Base-by-base conservation (phyloP, 148 eudicot genomes). In the Dysphania ambrosioides region DNA sequence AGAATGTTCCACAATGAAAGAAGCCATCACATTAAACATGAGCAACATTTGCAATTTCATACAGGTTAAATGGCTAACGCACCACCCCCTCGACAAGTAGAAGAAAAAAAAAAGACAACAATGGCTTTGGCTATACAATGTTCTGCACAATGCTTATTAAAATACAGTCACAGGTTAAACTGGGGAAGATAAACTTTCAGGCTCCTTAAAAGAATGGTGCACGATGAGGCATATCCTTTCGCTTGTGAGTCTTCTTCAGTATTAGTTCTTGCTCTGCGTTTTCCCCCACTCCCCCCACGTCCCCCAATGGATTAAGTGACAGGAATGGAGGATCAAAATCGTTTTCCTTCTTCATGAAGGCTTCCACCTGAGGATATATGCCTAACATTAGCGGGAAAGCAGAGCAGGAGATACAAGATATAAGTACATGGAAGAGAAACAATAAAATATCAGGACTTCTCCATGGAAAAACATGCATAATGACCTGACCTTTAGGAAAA, bases 191-290 rank as follows among this genome's bases (percentile, higher is more conserved):
- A 57, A 2, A 5, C 56, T n/a, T 55, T 56, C 42, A 68, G 4
- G 12, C 36, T 16, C 29, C 27, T 71, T 31, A 86, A 40, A 8
- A 67, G 10, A 73, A 29, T 51, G 85, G 84, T 11, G 90, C 68
- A 59, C 88, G 83, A 12, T 55, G 82, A 51, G 90, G 90, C 24
- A 44, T 71, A 51, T 88, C 88, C 83, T 87, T 87, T 57, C 90
- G 77, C 71, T 73, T 64, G 53, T 81, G 85, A 68, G 71, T 78
- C 21, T 5, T 72, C 57, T 18, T 68, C 4, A 27, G 49, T 58
- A 8, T 30, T 23, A 75, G 36, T 56, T 6, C 64, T 26, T 34
- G 31, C 36, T 55, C 58, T 27, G 5, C 24, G 15, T 42, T 42
- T 15, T 21, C 67, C 41, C 34, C 76, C 59, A 44, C 62, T 62